Percentiles rank a stretch among this genome's conserved stretches.
phyloP scores from a whole-genome alignment of 805 yeast genomes.

The Pichia deserticola region DNA sequence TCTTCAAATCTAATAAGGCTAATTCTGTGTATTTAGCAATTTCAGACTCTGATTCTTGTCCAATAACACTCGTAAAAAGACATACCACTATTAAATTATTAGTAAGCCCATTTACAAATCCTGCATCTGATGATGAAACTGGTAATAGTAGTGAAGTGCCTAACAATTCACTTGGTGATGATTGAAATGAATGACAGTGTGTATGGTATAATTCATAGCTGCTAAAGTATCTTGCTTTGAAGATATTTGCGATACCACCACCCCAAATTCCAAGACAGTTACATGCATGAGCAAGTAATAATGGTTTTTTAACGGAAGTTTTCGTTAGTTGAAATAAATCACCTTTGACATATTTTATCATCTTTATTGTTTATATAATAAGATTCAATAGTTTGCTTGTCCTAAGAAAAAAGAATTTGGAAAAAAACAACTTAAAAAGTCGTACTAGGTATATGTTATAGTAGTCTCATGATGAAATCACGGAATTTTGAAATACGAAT shows the following conservation, averaged over 20 bases:
- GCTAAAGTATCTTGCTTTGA: constrained; percentile 46
- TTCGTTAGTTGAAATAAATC: constrained; percentile 41
- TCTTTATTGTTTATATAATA: background rate
- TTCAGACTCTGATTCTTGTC: constrained; percentile 37
- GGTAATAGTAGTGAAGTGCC: constrained; percentile 50
- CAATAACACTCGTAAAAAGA: constrained; percentile 61
- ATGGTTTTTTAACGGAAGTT: constrained; percentile 18
- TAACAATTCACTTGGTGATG: constrained; percentile 30
- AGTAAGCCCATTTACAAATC: constrained; percentile 22
- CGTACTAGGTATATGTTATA: too few species aligned
- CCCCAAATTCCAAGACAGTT: constrained; percentile 80
- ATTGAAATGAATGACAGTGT: constrained; percentile 30
- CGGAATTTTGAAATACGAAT: too few species aligned
- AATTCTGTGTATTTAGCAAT: constrained; percentile 45
- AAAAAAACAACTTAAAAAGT: too few species aligned
- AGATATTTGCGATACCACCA: constrained; percentile 67
- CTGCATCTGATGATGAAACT: constrained; percentile 26
- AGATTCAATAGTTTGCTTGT: background rate
- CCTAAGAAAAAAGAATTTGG: too few species aligned
- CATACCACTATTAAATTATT: constrained; percentile 44
- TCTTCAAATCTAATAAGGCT: constrained; percentile 41
- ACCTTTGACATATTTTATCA: constrained; percentile 42
- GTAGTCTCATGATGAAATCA: too few species aligned
- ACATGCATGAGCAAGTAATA: constrained; percentile 70
- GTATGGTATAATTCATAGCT: constrained; percentile 44